Conservation (phyloP, 805 yeast genomes). For the Wickerhamomyces canadensis region DNA sequence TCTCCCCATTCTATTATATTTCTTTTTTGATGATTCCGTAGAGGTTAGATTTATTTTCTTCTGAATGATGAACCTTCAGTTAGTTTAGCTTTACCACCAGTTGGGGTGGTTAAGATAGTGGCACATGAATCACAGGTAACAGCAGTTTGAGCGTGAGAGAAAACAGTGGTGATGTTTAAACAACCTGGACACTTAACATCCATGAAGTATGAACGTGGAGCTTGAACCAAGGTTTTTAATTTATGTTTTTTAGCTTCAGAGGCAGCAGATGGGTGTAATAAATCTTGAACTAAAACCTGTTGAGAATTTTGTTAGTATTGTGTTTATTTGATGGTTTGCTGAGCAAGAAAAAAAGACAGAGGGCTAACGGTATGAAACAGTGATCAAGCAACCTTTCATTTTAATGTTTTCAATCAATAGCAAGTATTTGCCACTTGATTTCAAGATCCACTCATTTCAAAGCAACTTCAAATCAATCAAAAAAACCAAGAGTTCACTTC, state of each 20-base stretch:
- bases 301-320: constrained; percentile 20
- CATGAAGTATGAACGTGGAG: constrained; percentile 99
- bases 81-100: constrained; percentile 99
- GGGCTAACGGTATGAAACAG: too few species aligned
- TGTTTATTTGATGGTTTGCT: too few species aligned
- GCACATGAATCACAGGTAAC: constrained; percentile 99
- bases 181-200: constrained; percentile 99
- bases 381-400: too few species aligned
- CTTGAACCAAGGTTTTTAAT: constrained; percentile 93
- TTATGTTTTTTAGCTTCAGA: constrained; percentile 96
- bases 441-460: too few species aligned
- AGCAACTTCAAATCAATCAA: too few species aligned
- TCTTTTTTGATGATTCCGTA: background rate
- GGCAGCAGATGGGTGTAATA: constrained; percentile 96
- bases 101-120: constrained; percentile 96
- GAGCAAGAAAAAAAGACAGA: too few species aligned
- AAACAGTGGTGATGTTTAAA: constrained; percentile 97
- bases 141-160: constrained; percentile 99
- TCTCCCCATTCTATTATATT: background rate
- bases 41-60: constrained; percentile 96
- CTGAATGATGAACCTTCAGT: constrained; percentile 99
- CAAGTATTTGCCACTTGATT: too few species aligned
- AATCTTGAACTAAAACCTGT: constrained; percentile 97
- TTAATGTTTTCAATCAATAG: too few species aligned
- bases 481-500: too few species aligned